These are phyloP conservation scores for Isatis tinctoria DNA, from an alignment of 345 rosid species.

Conservation along the genomic window DNA sequence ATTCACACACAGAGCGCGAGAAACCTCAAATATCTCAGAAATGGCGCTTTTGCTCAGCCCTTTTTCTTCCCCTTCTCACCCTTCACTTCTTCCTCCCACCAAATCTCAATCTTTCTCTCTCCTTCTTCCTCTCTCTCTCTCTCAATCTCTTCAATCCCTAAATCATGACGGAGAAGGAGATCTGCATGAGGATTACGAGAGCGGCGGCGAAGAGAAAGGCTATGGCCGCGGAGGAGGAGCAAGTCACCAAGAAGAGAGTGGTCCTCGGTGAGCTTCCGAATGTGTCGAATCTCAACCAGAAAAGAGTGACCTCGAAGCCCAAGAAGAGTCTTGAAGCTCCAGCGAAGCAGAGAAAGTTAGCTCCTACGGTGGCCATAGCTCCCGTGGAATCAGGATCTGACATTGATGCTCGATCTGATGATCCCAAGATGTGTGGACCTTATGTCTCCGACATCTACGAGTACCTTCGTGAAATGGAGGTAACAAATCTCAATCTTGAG, in stretches of 20 bases:
- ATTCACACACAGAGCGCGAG: constrained; percentile 12
- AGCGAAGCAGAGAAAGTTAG: neutral
- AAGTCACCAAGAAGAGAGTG: constrained; percentile 25
- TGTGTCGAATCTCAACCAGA: constrained; percentile 13
- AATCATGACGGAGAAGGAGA: constrained; percentile 2
- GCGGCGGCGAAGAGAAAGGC: constrained; percentile 23
- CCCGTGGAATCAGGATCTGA: neutral
- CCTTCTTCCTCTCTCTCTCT: neutral
- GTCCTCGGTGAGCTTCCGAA: constrained; percentile 25
- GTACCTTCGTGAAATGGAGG: constrained; percentile 29
- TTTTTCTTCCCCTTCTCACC: constrained; percentile 3
- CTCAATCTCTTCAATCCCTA: neutral
- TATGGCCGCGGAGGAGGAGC: neutral
- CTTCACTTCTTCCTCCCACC: constrained; percentile 7
- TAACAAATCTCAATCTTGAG: neutral
- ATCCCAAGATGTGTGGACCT: constrained; percentile 35
- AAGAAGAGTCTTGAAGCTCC: neutral
- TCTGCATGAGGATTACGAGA: constrained; percentile 13
- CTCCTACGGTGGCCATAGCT: neutral
- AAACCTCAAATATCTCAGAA: neutral
- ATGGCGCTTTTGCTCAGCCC: constrained; percentile 27
- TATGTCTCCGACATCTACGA: constrained; percentile 17
- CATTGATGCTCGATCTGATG: constrained; percentile 25
- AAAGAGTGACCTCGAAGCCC: constrained; percentile 4
- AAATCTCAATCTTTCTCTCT: neutral